Conservation (phyloP, 768 basidiomycete species). For the Boletus rubropictus region DNA sequence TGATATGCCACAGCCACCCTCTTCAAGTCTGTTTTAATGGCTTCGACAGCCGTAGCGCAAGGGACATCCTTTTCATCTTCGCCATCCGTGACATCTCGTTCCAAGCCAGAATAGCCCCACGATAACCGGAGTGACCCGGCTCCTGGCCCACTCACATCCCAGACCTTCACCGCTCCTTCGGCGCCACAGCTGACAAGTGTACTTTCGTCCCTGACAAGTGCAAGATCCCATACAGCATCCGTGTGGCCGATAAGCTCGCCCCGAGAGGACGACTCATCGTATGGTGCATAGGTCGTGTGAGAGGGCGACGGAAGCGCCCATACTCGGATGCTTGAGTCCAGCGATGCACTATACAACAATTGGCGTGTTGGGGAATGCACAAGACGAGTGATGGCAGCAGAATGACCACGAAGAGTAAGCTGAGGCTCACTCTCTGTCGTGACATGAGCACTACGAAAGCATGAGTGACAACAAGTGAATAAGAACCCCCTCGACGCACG, state of each 20-base stretch:
- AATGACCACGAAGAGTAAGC: conserved; percentile 89
- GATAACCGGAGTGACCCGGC: conserved; percentile 59
- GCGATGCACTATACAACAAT: conserved; percentile 82
- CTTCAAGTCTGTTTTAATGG: conserved; percentile 75
- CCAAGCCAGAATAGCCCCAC: conserved; percentile 76
- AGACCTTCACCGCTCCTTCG: conserved; percentile 89
- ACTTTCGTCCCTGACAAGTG: conserved; percentile 75
- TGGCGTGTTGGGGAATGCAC: conserved; percentile 72
- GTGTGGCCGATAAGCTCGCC: conserved; percentile 88
- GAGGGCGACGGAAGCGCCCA: conserved; percentile 76
- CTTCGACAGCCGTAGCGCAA: conserved; percentile 80
- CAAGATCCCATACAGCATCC: conserved; percentile 95
- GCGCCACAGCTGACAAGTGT: conserved; percentile 86
- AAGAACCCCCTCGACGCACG: conserved; percentile 46
- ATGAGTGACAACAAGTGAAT: conserved; percentile 1
- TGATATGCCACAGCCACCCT: conserved; percentile 88
- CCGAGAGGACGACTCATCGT: conserved; percentile 71
- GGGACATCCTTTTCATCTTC: conserved; percentile 42
- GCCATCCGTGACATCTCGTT: conserved; percentile 34
- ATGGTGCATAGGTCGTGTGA: conserved; percentile 88
- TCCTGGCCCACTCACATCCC: conserved; percentile 75
- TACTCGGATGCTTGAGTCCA: conserved; percentile 89
- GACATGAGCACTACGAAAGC: conserved; percentile 47
- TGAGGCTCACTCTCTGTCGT: conserved; percentile 90
- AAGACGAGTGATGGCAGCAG: conserved; percentile 82